Percentiles rank a stretch among this genome's conserved stretches.
Evolutionary conservation across 2,329 filamentous ascomycete genomes (phyloP).

Genomic region (Thielaviopsis punctulata): DNA sequence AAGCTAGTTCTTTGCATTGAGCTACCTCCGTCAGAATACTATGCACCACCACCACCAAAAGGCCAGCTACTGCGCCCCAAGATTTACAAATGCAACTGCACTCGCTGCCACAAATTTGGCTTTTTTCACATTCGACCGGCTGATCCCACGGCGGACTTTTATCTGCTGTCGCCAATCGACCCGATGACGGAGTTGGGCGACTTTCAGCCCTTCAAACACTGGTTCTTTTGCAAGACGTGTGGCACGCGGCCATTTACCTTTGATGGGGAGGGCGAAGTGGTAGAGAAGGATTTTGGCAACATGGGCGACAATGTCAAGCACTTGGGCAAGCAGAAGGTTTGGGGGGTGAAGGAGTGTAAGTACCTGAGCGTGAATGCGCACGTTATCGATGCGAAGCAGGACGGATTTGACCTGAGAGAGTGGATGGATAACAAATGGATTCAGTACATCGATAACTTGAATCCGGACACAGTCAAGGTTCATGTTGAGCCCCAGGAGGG

Average conservation of each 20-base stretch:
- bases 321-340: constrained; percentile 3
- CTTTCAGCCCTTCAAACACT: constrained; percentile 21
- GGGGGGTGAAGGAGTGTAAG: constrained; percentile 8
- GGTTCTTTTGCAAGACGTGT: constrained; percentile 18
- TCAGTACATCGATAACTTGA: constrained; percentile 13
- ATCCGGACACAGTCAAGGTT: constrained; percentile 2
- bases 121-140: constrained; percentile 25
- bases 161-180: constrained; percentile 25
- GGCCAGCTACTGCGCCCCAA: constrained; percentile 29
- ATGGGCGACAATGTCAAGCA: constrained; percentile 7
- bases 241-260: constrained; percentile 24
- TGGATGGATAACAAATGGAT: constrained; percentile 12
- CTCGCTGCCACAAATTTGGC: constrained; percentile 27
- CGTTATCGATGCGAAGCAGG: constrained; percentile 10
- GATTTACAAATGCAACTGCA: constrained; percentile 24
- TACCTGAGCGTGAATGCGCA: constrained; percentile 11
- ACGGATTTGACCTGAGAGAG: constrained; percentile 12
- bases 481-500: constrained; percentile 12
- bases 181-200: constrained; percentile 22
- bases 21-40: not conserved
- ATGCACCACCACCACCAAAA: not conserved
- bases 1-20: constrained; percentile 10
- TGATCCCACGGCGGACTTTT: constrained; percentile 24
- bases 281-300: constrained; percentile 5
- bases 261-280: constrained; percentile 4